Conservation (phyloP, 2,329 filamentous ascomycete species). For the Fonsecaea erecta region DNA sequence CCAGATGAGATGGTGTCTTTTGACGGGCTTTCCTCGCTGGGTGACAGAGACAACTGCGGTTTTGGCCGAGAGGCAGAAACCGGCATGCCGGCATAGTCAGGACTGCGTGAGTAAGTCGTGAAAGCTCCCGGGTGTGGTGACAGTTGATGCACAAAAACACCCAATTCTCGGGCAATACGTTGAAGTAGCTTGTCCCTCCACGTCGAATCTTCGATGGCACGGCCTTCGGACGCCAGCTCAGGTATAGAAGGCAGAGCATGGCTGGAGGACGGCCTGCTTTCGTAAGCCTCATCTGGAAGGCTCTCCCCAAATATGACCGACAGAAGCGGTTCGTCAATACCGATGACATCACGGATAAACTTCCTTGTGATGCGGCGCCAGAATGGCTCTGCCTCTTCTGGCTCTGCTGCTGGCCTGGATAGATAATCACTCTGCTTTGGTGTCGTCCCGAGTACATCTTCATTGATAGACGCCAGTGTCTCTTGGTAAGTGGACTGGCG, state of each 20-base stretch:
- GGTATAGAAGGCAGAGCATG: conserved; percentile 29
- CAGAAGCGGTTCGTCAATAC: conserved; percentile 83
- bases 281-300: conserved; percentile 57
- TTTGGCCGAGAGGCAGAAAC: conserved; percentile 47
- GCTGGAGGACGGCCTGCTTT: conserved; percentile 22
- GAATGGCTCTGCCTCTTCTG: conserved; percentile 67
- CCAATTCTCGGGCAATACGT: conserved; percentile 83
- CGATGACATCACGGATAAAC: conserved; percentile 86
- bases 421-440: conserved; percentile 37
- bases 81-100: conserved; percentile 78
- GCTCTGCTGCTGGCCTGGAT: conserved; percentile 40
- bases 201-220: conserved; percentile 38
- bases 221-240: conserved; percentile 28
- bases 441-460: conserved; percentile 36
- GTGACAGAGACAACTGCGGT: conserved; percentile 40
- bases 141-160: conserved; percentile 78
- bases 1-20: conserved; percentile 27
- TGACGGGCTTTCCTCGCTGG: conserved; percentile 25
- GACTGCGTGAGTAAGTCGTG: conserved; percentile 71
- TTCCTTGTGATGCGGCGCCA: conserved; percentile 82
- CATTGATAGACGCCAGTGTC: conserved; percentile 21
- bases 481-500: conserved; percentile 26
- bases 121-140: conserved; percentile 89
- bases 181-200: conserved; percentile 84
- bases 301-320: conserved; percentile 86